Percentiles rank a stretch among this genome's conserved stretches.
Conservation (phyloP, 768 basidiomycete genomes). For the Arthromyces matolae region DNA sequence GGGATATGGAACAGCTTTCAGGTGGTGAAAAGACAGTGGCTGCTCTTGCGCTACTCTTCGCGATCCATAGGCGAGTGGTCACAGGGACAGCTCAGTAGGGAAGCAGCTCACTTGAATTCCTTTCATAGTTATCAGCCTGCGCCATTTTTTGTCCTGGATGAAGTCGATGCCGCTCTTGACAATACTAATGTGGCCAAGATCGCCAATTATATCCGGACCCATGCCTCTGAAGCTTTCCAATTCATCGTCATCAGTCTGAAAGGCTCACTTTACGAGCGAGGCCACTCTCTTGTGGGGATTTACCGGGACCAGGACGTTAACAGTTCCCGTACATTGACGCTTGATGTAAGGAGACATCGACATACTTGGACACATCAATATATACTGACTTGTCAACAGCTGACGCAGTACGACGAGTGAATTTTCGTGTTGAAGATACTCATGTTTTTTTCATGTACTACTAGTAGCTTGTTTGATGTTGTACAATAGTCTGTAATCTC, state of each 20-base stretch:
- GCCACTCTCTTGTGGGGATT: slow-evolving; percentile 88
- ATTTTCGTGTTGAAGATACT: not conserved
- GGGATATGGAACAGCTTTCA: slow-evolving; percentile 98
- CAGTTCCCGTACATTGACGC: slow-evolving; percentile 85
- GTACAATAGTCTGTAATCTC: too few relatives aligned
- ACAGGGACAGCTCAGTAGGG: not conserved
- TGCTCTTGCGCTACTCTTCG: slow-evolving; percentile 92
- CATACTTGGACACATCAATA: not conserved
- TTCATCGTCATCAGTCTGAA: slow-evolving; percentile 98
- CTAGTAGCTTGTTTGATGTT: too few relatives aligned
- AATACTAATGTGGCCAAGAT: slow-evolving; percentile 98
- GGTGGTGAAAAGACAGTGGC: slow-evolving; percentile 99
- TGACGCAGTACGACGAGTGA: slow-evolving; percentile 21
- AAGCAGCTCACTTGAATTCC: not conserved
- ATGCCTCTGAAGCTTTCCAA: slow-evolving; percentile 84
- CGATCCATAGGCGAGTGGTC: slow-evolving; percentile 78
- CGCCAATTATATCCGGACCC: slow-evolving; percentile 86
- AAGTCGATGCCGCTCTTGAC: slow-evolving; percentile 96
- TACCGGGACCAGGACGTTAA: slow-evolving; percentile 93
- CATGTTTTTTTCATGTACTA: not conserved
- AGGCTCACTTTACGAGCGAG: slow-evolving; percentile 86
- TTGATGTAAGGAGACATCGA: slow-evolving; percentile 62
- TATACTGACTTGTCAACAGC: slow-evolving; percentile 6
- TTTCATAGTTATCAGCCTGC: slow-evolving; percentile 82
- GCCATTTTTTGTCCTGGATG: slow-evolving; percentile 98